Evolutionary conservation across 2,329 filamentous ascomycete genomes (phyloP).

Genomic region (Nannizzia gypsea): DNA sequence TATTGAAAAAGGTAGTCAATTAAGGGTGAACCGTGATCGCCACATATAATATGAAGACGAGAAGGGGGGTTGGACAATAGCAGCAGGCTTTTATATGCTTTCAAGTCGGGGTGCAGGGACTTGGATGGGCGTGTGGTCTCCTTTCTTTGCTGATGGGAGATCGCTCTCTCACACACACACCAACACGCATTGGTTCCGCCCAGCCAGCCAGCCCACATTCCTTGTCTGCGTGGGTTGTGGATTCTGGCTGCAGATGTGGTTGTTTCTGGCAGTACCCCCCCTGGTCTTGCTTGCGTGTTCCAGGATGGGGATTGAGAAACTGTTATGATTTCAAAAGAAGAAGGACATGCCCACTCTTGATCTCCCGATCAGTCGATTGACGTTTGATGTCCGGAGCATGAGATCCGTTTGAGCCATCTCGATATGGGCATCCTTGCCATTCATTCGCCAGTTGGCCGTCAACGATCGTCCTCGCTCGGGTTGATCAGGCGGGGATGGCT

Average conservation of each 20-base stretch:
- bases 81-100: background rate
- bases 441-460: background rate
- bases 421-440: background rate
- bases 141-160: background rate
- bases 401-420: background rate
- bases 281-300: background rate
- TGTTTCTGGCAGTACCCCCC: background rate
- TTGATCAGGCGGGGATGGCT: background rate
- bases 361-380: background rate
- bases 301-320: background rate
- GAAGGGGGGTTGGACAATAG: background rate
- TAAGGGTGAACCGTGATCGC: background rate
- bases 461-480: background rate
- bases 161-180: background rate
- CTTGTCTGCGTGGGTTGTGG: background rate
- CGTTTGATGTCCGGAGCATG: background rate
- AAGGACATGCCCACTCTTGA: background rate
- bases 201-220: background rate
- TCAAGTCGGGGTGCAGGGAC: conserved; percentile 1
- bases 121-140: background rate
- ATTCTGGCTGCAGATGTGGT: no score
- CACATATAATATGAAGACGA: background rate
- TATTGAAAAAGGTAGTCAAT: background rate
- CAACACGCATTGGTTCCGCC: background rate
- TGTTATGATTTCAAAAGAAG: background rate